Evolutionary conservation across 345 rosid genomes (phyloP), one percentile per base, ranked within the genome.

Genomic region (Trapa bicornis): DNA sequence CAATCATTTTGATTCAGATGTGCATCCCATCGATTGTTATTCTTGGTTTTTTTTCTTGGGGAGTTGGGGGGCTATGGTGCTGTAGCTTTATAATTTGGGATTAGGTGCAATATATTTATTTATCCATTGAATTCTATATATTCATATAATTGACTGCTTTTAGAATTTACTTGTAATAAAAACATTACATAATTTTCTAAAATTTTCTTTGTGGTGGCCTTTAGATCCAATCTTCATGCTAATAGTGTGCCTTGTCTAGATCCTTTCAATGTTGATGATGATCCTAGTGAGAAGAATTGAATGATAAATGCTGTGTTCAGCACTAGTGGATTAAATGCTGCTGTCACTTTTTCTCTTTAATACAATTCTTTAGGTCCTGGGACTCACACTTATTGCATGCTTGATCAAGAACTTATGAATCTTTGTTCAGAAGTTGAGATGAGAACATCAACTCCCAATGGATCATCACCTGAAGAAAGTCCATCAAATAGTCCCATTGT

Each of bases 401-500:
- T 41, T 41, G 43, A 41, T 41, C 43, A 41, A 41, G 43, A 41
- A 41, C 43, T 75, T 58, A 68, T 74, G 73, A 76, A 71, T 75
- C 74, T 68, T 67, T 64, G 67, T 72, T 41, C 71, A 38, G 81
- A 77, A 72, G 56, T 67, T 42, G 83, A 69, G 62, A 71, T 67
- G n/a, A 68, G 70, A 74, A 70, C 74, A 70, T 78, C 76, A 70
- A 70, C 75, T 54, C 73, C 74, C 29, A 76, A 72, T 66, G 76
- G 71, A 38, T 73, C 78, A 61, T 80, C 84, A 58, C 76, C 79
- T 43, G 74, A 75, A 74, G 81, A 69, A 75, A 63, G 67, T 71
- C 83, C 77, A 10, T 80, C 75, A 69, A 61, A 74, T 65, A 53
- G 68, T 66, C 56, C 80, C 71, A 56, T 61, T 53, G 75, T 79